Percentiles rank a stretch among this genome's conserved stretches.
These are phyloP conservation scores for Chytriomyces hyalinus DNA, from an alignment of 192 early-diverging fungal species.

Conservation along the genomic window DNA sequence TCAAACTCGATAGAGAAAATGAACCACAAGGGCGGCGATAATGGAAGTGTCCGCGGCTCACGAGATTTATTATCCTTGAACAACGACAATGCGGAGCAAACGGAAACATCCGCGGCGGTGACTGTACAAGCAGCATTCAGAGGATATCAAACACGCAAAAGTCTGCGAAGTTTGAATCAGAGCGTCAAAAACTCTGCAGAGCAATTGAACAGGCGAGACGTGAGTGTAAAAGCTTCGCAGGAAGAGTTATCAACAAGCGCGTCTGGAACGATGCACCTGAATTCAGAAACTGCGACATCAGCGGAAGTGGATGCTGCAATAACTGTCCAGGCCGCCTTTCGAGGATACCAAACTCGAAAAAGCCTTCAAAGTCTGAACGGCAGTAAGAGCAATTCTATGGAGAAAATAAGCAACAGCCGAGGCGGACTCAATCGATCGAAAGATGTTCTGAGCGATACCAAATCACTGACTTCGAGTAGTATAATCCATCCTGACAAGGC, in stretches of 20 bases:
- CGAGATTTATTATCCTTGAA: background rate
- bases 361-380: background rate
- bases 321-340: background rate
- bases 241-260: too few species aligned
- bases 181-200: background rate
- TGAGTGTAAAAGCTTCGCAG: too few species aligned
- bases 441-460: too few species aligned
- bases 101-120: background rate
- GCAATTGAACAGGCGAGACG: background rate
- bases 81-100: background rate
- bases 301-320: background rate
- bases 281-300: too few species aligned
- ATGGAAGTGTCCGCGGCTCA: background rate
- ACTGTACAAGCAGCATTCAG: background rate
- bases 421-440: too few species aligned
- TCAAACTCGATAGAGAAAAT: background rate
- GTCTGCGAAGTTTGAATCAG: background rate
- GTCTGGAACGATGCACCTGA: too few species aligned
- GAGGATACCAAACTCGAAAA: background rate
- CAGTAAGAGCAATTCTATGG: background rate
- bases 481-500: too few species aligned
- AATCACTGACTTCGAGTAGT: too few species aligned
- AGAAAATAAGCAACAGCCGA: background rate
- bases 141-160: conserved; percentile 4
- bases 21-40: background rate